Evolutionary conservation across 768 basidiomycete species (phyloP).

Genomic region (Leccinellum rugosiceps): DNA sequence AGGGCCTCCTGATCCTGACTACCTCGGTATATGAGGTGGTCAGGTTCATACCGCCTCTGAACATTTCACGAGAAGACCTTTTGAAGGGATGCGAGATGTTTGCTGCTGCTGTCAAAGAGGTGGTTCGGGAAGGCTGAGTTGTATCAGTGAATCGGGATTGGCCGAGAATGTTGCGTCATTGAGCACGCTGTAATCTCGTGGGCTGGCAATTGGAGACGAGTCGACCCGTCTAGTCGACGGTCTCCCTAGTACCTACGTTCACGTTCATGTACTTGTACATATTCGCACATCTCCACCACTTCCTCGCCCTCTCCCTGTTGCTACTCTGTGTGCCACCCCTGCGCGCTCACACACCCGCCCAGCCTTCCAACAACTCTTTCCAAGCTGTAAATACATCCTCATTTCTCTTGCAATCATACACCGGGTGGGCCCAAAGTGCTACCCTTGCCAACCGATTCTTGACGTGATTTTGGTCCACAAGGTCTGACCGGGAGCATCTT

Average conservation of each 20-base stretch:
- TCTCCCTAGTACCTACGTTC: slow-evolving; percentile 13
- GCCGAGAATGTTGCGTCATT: slow-evolving; percentile 6
- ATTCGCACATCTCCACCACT: background rate
- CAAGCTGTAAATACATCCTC: slow-evolving; percentile 38
- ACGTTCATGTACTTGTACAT: background rate
- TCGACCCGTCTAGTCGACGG: slow-evolving; percentile 8
- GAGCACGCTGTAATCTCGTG: slow-evolving; percentile 2
- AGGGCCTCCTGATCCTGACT: slow-evolving; percentile 83
- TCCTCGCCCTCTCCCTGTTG: slow-evolving; percentile 2
- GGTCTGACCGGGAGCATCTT: slow-evolving; percentile 52
- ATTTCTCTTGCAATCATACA: slow-evolving; percentile 60
- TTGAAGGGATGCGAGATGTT: slow-evolving; percentile 65
- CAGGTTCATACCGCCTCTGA: slow-evolving; percentile 91
- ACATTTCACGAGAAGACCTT: slow-evolving; percentile 74
- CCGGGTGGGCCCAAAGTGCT: slow-evolving; percentile 34
- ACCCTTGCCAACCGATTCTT: slow-evolving; percentile 3
- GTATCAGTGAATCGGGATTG: background rate
- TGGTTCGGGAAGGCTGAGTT: slow-evolving; percentile 42
- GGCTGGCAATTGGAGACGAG: background rate
- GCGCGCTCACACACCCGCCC: slow-evolving; percentile 66
- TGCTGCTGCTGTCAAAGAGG: slow-evolving; percentile 65
- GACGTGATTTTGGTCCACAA: slow-evolving; percentile 23
- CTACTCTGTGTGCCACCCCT: slow-evolving; percentile 11
- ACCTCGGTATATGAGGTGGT: slow-evolving; percentile 87
- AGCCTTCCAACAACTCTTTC: slow-evolving; percentile 62